Percentiles rank a stretch among this genome's conserved stretches.
Evolutionary conservation across 1,284 basidiomycete genomes (phyloP).

Genomic region (Bjerkandera adusta): DNA sequence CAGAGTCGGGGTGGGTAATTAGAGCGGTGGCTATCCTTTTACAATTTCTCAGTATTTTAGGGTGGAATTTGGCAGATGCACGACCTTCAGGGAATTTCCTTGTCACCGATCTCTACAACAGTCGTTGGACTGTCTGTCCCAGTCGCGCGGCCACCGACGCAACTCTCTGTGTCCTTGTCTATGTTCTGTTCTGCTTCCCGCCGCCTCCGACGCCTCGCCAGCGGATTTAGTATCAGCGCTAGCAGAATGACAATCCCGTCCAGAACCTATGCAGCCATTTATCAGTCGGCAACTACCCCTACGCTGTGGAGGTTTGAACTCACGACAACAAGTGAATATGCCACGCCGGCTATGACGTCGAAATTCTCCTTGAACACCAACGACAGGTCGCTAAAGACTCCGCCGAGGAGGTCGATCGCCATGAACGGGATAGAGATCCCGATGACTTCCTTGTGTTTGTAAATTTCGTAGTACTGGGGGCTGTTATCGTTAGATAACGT

Average conservation of each 20-base stretch:
- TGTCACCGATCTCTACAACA: background rate
- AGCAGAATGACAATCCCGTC: constrained; percentile 25
- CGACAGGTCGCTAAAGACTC: constrained; percentile 69
- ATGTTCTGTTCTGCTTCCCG: too few species aligned
- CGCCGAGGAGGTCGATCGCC: constrained; percentile 68
- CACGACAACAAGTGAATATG: constrained; percentile 61
- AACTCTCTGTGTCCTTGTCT: too few species aligned
- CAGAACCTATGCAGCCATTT: constrained; percentile 19
- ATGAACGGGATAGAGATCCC: constrained; percentile 77
- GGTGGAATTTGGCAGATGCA: too few species aligned
- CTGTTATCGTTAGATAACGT: constrained; percentile 16
- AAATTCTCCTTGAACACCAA: constrained; percentile 68
- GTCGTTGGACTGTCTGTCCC: too few species aligned
- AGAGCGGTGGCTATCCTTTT: too few species aligned
- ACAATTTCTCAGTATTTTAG: too few species aligned
- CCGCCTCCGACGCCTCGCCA: constrained; percentile 31
- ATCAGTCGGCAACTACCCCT: background rate
- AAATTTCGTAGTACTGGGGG: constrained; percentile 71
- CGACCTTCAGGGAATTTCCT: too few species aligned
- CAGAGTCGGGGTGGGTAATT: too few species aligned
- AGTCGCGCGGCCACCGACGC: too few species aligned
- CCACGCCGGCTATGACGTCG: constrained; percentile 65
- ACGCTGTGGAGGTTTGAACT: constrained; percentile 17
- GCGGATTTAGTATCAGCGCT: constrained; percentile 24
- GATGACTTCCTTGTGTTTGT: constrained; percentile 63